Base-by-base conservation (phyloP, 2,329 filamentous ascomycete genomes). In the Pseudogymnoascus sp. region DNA sequence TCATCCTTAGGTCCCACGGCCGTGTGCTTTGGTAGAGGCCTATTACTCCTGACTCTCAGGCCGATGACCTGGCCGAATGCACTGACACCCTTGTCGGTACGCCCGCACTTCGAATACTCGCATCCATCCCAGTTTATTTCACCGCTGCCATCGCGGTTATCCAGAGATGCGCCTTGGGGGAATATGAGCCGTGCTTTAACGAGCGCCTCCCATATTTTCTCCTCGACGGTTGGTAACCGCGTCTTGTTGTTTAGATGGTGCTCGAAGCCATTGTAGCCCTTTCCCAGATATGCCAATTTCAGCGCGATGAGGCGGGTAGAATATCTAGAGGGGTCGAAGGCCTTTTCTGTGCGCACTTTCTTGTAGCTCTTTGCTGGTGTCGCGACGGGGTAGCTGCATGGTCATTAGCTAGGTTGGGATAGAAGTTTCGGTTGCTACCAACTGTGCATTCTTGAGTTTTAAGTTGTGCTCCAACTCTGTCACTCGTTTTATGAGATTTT, bases 21-120 rank as follows among this genome's bases (percentile, higher is more conserved):
- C 61, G 68, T 72, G 63, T 56, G 68, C 66, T 67, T 74, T 63
- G 76, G 76, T 61, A 87, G 71, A 1, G 91, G 91, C 67, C 83
- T 79, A 69, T 89, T 89, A 75, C 92, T 97, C 72, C 93, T 82
- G 14, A 99, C 87, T 63, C 88, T 79, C 42, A 99, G 77, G 0
- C 87, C 89, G 71, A 99, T 86, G 63, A 99, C 94, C 78, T 99
- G 94, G 0, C 94, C 94, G 77, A 99, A 99, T 2, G 94, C 92
- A 75, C 92, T 97, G 37, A 99, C 94, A 11, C 94, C 94, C 62
- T 86, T 82, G 73, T 99, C 94, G 16, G 94, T 99, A 66, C 94
- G 82, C 1, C 94, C 94, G 72, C 93, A 97, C 75, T 99, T 99
- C 37, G 90, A 92, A 75, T 97, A 99, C 65, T 96, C 90, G 74